These are phyloP conservation scores for Lasiodiplodia sp. DNA, from an alignment of 2,329 filamentous ascomycete genomes.

Conservation along the genomic window DNA sequence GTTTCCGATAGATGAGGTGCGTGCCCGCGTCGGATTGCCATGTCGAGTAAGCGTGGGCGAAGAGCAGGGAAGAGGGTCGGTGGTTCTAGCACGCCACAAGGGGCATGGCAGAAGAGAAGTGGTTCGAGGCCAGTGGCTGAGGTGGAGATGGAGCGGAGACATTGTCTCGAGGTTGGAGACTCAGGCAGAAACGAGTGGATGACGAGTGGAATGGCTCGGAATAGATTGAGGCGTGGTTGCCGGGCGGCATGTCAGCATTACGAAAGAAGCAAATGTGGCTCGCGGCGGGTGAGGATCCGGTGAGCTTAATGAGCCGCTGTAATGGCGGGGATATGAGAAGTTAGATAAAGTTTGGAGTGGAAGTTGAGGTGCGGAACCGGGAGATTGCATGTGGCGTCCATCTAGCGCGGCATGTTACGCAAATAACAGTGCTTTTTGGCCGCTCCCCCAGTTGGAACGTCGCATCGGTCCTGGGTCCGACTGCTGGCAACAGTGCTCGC, in stretches of 20 bases:
- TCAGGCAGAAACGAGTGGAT: neutral
- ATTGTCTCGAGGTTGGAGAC: neutral
- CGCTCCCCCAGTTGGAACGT: neutral
- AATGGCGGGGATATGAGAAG: neutral
- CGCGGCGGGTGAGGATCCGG: neutral
- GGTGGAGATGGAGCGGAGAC: neutral
- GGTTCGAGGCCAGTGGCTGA: neutral
- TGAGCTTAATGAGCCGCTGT: too few relatives aligned
- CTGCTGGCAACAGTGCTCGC: neutral
- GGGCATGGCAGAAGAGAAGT: neutral
- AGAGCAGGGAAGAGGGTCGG: neutral
- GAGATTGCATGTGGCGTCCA: conserved; percentile 23
- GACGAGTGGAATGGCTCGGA: neutral
- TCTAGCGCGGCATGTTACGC: conserved; percentile 4
- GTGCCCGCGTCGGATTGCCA: neutral
- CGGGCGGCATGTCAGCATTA: neutral
- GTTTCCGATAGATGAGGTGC: conserved; percentile 10
- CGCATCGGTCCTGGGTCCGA: neutral
- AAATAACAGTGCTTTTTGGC: neutral
- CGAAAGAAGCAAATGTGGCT: neutral
- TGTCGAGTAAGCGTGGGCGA: neutral
- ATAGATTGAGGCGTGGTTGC: neutral
- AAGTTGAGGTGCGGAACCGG: conserved; percentile 10
- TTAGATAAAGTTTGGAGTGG: neutral
- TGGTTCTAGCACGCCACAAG: conserved; percentile 2